Conservation (phyloP, 495 filamentous ascomycete species). For the Thermochaetoides thermophila region DNA sequence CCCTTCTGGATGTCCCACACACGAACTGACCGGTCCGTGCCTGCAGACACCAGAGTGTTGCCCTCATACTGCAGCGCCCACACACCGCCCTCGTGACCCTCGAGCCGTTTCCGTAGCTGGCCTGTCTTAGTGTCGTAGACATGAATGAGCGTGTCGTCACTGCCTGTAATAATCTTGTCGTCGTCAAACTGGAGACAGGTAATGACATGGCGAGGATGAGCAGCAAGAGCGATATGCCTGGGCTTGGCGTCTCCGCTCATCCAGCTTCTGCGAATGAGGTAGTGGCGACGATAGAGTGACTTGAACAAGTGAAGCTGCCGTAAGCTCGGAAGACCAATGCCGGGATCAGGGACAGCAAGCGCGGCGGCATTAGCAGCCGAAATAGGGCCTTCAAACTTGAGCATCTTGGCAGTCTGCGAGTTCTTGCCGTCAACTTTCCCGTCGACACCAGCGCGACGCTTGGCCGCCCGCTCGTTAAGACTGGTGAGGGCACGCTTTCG, state of each 20-base stretch:
- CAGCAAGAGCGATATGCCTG: slow-evolving; percentile 88
- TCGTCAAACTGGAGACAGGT: slow-evolving; percentile 96
- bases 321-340: slow-evolving; percentile 62
- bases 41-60: slow-evolving; percentile 88
- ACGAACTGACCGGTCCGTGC: slow-evolving; percentile 86
- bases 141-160: slow-evolving; percentile 94
- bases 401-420: slow-evolving; percentile 18
- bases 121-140: slow-evolving; percentile 97
- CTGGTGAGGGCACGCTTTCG: slow-evolving; percentile 28
- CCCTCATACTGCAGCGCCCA: slow-evolving; percentile 97
- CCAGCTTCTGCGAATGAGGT: slow-evolving; percentile 81
- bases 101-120: slow-evolving; percentile 61
- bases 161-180: slow-evolving; percentile 95
- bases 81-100: slow-evolving; percentile 92
- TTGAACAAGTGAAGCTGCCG: slow-evolving; percentile 85
- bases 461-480: slow-evolving; percentile 32
- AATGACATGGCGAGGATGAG: slow-evolving; percentile 90
- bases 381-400: slow-evolving; percentile 62
- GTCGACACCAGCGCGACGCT: slow-evolving; percentile 38
- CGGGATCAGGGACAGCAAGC: slow-evolving; percentile 64
- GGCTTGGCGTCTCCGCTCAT: slow-evolving; percentile 73
- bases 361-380: slow-evolving; percentile 73
- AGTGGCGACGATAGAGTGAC: slow-evolving; percentile 82
- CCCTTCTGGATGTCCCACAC: slow-evolving; percentile 96
- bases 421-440: slow-evolving; percentile 19